These are phyloP conservation scores for Hibiscus tridactylites DNA, from an alignment of 345 rosid species.

Conservation along the genomic window DNA sequence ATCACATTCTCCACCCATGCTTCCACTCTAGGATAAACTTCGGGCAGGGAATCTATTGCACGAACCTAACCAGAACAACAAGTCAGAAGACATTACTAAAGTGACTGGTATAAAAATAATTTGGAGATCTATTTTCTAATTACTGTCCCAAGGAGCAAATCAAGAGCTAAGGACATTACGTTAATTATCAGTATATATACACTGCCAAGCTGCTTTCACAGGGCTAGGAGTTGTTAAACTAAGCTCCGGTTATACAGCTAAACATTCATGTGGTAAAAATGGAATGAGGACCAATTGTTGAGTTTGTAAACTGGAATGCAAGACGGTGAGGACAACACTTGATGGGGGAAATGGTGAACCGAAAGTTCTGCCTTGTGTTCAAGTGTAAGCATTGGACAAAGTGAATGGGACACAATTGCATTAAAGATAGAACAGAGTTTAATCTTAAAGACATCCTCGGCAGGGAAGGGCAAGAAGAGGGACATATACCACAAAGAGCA, in stretches of 20 bases:
- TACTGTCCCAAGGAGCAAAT: not conserved
- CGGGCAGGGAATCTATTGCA: slow-evolving; percentile 77
- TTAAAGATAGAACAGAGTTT: not conserved
- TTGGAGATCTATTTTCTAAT: not conserved
- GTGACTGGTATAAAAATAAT: not conserved
- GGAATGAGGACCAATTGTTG: not conserved
- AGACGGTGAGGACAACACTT: not conserved
- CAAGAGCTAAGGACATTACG: not conserved
- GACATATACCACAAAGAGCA: slow-evolving; percentile 3
- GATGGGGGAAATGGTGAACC: not conserved
- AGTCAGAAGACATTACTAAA: not conserved
- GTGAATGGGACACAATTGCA: not conserved
- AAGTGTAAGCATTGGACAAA: not conserved
- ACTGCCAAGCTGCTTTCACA: not conserved
- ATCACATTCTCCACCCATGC: slow-evolving; percentile 82
- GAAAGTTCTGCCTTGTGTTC: not conserved
- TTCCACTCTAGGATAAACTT: slow-evolving; percentile 79
- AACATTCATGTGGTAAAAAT: not conserved
- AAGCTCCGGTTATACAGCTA: not conserved
- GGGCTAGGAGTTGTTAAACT: not conserved
- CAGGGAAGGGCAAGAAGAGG: not conserved
- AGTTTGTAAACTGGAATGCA: not conserved
- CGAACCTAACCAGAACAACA: slow-evolving; percentile 34
- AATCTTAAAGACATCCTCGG: not conserved
- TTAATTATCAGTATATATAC: not conserved